Evolutionary conservation across 257 asterid species (phyloP).

Genomic region (Solanum lycopersicoides): DNA sequence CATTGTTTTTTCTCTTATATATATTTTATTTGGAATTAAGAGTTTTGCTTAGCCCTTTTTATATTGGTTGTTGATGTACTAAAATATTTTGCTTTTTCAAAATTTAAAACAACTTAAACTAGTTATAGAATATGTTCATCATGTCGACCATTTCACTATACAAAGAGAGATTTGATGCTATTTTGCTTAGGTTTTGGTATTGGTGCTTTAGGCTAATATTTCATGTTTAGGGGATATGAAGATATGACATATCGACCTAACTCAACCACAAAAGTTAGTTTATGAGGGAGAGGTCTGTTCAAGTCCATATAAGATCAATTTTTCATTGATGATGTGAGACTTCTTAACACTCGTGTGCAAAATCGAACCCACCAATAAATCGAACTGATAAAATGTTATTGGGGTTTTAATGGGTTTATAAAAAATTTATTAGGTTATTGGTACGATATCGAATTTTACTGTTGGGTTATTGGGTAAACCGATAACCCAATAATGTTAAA

Average conservation of each 20-base stretch:
- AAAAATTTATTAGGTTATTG: too few species aligned
- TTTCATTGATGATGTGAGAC: background rate
- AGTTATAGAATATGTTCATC: constrained; percentile 28
- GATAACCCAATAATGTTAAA: too few species aligned
- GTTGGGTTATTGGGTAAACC: too few species aligned
- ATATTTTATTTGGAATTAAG: background rate
- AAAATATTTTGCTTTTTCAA: background rate
- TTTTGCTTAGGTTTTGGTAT: background rate
- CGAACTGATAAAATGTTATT: too few species aligned
- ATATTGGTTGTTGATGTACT: constrained; percentile 13
- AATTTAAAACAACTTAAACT: background rate
- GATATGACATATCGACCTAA: background rate
- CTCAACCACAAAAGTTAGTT: background rate
- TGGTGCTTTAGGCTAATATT: background rate
- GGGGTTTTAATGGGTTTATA: too few species aligned
- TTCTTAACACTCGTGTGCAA: too few species aligned
- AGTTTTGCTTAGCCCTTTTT: background rate
- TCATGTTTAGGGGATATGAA: background rate
- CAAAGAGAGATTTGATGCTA: background rate
- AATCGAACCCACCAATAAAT: too few species aligned
- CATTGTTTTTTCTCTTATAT: background rate
- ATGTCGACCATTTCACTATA: background rate
- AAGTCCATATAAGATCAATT: background rate
- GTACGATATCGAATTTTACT: too few species aligned
- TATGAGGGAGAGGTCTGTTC: too few species aligned